These are phyloP conservation scores for Suillus weaverae DNA, from an alignment of 768 basidiomycete species.

Conservation along the genomic window DNA sequence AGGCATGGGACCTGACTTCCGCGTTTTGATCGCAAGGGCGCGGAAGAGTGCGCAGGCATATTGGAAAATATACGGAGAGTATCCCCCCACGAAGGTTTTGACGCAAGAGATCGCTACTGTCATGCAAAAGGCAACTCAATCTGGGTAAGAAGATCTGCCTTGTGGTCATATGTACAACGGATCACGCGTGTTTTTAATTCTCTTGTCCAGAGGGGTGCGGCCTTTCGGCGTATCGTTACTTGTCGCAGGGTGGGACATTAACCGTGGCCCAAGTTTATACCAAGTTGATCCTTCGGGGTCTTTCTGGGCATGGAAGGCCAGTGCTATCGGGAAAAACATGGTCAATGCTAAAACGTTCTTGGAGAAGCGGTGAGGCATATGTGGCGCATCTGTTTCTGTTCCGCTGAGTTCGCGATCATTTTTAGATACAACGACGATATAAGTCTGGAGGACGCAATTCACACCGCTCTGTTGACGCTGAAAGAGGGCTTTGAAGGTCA, in stretches of 20 bases:
- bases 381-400: constrained; percentile 22
- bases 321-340: constrained; percentile 99
- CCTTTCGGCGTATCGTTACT: constrained; percentile 98
- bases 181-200: constrained; percentile 34
- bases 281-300: constrained; percentile 99
- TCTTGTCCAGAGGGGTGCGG: constrained; percentile 77
- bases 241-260: constrained; percentile 94
- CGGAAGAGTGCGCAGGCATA: constrained; percentile 98
- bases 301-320: constrained; percentile 99
- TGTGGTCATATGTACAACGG: constrained; percentile 11
- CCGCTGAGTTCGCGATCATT: constrained; percentile 20
- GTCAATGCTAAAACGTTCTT: constrained; percentile 99
- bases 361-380: constrained; percentile 82
- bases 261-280: constrained; percentile 95
- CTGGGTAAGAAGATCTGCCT: constrained; percentile 64
- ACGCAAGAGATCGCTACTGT: constrained; percentile 97
- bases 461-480: constrained; percentile 94
- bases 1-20: constrained; percentile 99
- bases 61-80: constrained; percentile 99
- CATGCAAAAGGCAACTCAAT: constrained; percentile 99
- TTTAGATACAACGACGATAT: constrained; percentile 98
- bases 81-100: constrained; percentile 93
- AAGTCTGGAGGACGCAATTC: constrained; percentile 97
- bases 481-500: constrained; percentile 99
- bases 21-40: constrained; percentile 89